Conservation (phyloP, 2,329 filamentous ascomycete genomes). For the Fusarium pseudoanthophilum region DNA sequence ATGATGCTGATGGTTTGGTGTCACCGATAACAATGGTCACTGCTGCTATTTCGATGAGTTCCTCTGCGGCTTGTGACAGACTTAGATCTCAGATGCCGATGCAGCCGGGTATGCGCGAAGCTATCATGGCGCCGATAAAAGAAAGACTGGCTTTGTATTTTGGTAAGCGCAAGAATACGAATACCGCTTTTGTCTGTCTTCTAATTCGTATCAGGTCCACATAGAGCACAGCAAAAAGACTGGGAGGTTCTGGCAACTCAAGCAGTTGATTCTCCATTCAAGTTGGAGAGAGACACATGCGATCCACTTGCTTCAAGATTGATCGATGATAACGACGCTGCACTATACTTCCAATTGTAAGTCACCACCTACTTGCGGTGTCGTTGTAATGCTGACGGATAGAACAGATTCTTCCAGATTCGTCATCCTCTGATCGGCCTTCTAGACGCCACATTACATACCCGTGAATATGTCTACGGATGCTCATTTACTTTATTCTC, state of each 20-base stretch:
- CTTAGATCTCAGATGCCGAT: slow-evolving; percentile 16
- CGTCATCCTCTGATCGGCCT: slow-evolving; percentile 12
- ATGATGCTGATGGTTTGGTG: not conserved
- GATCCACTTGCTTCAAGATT: slow-evolving; percentile 11
- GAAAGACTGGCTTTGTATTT: slow-evolving; percentile 14
- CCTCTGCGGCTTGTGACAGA: slow-evolving; percentile 5
- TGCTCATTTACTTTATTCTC: slow-evolving; percentile 17
- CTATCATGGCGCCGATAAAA: slow-evolving; percentile 21
- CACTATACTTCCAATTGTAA: slow-evolving; percentile 15
- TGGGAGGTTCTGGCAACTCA: slow-evolving; percentile 12
- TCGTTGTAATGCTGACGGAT: not conserved
- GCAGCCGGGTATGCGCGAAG: slow-evolving; percentile 9
- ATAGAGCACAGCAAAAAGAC: slow-evolving; percentile 13
- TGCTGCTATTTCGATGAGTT: not conserved
- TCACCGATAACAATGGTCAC: slow-evolving; percentile 10
- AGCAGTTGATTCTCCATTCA: slow-evolving; percentile 12
- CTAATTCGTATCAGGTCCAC: not conserved
- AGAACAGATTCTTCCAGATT: slow-evolving; percentile 7
- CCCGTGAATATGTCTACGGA: slow-evolving; percentile 7
- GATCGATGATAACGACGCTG: slow-evolving; percentile 7
- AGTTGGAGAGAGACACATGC: slow-evolving; percentile 11
- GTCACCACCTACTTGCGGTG: rapidly evolving
- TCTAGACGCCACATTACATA: slow-evolving; percentile 7
- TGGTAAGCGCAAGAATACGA: not conserved
- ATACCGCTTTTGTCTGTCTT: too few species aligned